phyloP scores from a whole-genome alignment of 2,329 filamentous ascomycete genomes.

The Paecilomyces fulvus region DNA sequence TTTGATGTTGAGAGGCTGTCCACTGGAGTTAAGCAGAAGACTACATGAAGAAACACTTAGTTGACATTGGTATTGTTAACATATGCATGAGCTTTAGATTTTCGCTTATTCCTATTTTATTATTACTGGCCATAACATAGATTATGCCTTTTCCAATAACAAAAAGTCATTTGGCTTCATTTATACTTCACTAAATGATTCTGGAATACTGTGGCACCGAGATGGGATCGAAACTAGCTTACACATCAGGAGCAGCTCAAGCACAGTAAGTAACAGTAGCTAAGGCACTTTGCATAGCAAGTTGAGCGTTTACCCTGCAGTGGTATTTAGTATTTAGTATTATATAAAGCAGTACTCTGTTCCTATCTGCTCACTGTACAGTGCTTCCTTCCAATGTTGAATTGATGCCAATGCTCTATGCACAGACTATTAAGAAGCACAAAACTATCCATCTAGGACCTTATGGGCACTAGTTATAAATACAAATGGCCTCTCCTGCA shows the following conservation, averaged over 20 bases:
- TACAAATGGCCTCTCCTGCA: background rate
- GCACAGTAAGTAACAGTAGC: background rate
- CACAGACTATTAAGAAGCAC: background rate
- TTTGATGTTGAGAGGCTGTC: background rate
- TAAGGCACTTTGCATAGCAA: background rate
- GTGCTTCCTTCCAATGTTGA: background rate
- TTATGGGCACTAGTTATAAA: background rate
- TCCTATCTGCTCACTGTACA: background rate
- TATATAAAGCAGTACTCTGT: background rate
- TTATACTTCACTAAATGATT: background rate
- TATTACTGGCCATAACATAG: background rate
- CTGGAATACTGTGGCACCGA: background rate
- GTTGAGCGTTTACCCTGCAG: background rate
- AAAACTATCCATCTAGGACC: background rate
- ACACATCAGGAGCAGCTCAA: background rate
- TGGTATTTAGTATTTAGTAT: background rate
- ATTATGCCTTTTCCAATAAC: background rate
- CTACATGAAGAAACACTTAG: background rate
- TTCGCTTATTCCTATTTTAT: background rate
- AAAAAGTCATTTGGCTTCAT: background rate
- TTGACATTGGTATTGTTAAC: background rate
- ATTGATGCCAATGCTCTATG: background rate
- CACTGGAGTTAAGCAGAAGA: background rate
- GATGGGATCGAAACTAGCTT: background rate
- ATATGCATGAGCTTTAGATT: background rate